A percentile compares a stretch with the other conserved stretches of the same genome.
Conservation (phyloP, 306 rosid species). For the Quercus bicolor region DNA sequence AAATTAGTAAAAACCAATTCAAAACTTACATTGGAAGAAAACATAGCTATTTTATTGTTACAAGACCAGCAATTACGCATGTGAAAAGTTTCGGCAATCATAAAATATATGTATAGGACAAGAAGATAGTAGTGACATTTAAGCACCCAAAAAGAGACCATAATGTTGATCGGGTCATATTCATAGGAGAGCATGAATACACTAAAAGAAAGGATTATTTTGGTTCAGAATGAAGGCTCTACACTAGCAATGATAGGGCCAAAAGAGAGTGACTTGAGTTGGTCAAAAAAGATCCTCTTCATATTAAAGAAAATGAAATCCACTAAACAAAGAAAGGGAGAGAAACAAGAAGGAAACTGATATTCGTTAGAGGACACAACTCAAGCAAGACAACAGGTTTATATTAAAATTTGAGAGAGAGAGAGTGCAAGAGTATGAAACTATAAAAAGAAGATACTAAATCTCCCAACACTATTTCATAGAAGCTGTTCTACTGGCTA, state of each 20-base stretch:
- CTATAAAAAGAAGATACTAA: no score
- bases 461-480: neutral
- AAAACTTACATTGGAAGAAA: conserved; percentile 18
- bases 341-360: neutral
- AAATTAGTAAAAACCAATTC: conserved; percentile 1
- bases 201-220: neutral
- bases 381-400: neutral
- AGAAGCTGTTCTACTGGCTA: neutral
- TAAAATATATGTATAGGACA: neutral
- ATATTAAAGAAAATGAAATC: neutral
- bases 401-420: no score
- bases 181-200: neutral
- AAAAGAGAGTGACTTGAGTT: neutral
- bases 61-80: neutral
- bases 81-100: neutral
- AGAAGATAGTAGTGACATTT: neutral
- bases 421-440: no score
- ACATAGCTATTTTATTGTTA: neutral
- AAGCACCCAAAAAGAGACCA: neutral
- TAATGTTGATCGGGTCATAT: neutral
- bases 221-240: neutral
- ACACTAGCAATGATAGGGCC: neutral
- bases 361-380: neutral
- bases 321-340: neutral
- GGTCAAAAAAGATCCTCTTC: neutral